Percentiles rank a stretch among this genome's conserved stretches.
Conservation (phyloP, 768 basidiomycete species). For the Suillus subaureus region DNA sequence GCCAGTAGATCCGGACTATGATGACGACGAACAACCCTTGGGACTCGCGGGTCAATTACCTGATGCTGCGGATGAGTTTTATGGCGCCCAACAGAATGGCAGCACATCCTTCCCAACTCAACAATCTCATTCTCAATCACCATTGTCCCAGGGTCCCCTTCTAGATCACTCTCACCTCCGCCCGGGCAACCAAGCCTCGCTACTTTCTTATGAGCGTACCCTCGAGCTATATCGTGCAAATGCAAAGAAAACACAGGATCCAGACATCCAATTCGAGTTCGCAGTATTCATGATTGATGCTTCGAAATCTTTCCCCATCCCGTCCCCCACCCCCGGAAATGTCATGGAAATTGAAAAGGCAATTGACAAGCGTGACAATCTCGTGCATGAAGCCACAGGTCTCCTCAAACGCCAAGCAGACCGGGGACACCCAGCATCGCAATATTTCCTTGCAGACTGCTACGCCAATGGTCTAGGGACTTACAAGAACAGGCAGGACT, state of each 20-base stretch:
- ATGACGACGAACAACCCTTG: slow-evolving; percentile 44
- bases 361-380: slow-evolving; percentile 80
- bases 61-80: slow-evolving; percentile 47
- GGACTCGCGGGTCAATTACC: slow-evolving; percentile 29
- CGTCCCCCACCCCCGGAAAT: slow-evolving; percentile 67
- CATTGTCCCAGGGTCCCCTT: slow-evolving; percentile 54
- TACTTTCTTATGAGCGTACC: slow-evolving; percentile 94
- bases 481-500: slow-evolving; percentile 87
- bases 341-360: slow-evolving; percentile 82
- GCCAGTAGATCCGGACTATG: slow-evolving; percentile 35
- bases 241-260: slow-evolving; percentile 98
- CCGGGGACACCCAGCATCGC: slow-evolving; percentile 90
- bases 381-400: slow-evolving; percentile 83
- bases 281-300: slow-evolving; percentile 99
- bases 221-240: slow-evolving; percentile 97
- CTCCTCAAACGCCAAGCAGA: slow-evolving; percentile 92
- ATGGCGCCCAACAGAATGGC: slow-evolving; percentile 19
- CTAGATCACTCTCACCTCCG: slow-evolving; percentile 92
- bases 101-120: slow-evolving; percentile 33
- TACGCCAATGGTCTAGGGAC: slow-evolving; percentile 99
- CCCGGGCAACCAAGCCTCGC: slow-evolving; percentile 89
- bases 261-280: slow-evolving; percentile 97
- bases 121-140: slow-evolving; percentile 68
- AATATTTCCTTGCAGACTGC: slow-evolving; percentile 98
- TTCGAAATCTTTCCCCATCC: slow-evolving; percentile 85